A percentile compares a stretch with the other conserved stretches of the same genome.
These are phyloP conservation scores for Rhodotorula babjevae DNA, from an alignment of 768 basidiomycete genomes.

Conservation along the genomic window DNA sequence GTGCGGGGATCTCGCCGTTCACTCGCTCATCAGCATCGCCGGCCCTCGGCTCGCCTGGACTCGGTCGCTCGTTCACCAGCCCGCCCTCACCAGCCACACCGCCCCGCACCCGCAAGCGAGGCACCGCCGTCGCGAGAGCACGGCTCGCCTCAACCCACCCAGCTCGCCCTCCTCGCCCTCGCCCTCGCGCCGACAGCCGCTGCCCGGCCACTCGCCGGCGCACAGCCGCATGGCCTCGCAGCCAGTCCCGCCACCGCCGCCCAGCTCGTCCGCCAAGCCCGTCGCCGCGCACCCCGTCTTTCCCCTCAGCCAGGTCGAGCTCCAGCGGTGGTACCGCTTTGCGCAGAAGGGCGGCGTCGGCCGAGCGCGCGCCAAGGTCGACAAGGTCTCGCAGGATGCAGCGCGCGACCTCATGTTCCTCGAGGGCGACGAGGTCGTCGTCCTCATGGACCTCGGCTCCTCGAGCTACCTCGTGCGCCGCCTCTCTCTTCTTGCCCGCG, in stretches of 20 bases:
- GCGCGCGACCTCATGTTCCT: constrained; percentile 80
- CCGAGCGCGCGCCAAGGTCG: constrained; percentile 64
- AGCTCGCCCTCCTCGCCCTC: too few species aligned
- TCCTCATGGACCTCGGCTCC: constrained; percentile 65
- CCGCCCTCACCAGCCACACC: too few species aligned
- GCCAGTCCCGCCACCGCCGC: neutral
- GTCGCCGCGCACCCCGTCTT: constrained; percentile 9
- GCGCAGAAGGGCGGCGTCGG: constrained; percentile 81
- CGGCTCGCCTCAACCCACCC: too few species aligned
- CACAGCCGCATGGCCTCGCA: neutral
- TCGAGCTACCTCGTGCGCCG: constrained; percentile 61
- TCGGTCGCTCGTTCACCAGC: too few species aligned
- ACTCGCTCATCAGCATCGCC: too few species aligned
- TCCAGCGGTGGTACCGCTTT: constrained; percentile 76
- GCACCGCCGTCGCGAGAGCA: too few species aligned
- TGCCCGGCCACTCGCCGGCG: too few species aligned
- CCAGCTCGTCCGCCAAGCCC: neutral
- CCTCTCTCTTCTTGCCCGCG: neutral
- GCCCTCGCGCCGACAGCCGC: too few species aligned
- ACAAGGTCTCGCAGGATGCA: constrained; percentile 65
- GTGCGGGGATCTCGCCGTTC: too few species aligned
- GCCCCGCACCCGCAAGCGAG: too few species aligned
- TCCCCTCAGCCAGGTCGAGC: constrained; percentile 52
- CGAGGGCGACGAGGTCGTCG: constrained; percentile 73
- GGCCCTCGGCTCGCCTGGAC: too few species aligned